Base-by-base conservation (phyloP, 2,329 filamentous ascomycete species). In the Metarhizium anisopliae region DNA sequence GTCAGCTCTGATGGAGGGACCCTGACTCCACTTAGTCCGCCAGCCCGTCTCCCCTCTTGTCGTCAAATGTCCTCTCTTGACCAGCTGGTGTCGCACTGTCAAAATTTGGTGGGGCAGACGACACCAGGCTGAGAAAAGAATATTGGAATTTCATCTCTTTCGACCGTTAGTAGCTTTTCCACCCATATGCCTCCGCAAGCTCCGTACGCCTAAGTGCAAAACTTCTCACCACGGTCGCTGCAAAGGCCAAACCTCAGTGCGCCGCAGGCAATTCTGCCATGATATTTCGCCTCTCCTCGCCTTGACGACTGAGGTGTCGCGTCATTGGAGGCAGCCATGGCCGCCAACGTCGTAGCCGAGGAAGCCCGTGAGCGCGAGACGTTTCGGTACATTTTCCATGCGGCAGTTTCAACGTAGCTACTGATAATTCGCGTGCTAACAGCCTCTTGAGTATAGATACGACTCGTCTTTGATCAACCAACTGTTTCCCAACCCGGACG, bases 381-480 rank as follows among this genome's bases (percentile, higher is more conserved):
- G 6, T 56, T 50, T 42, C 25, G 55, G 55, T 56, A 45, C 38
- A 40, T 50, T 20, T 29, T 38, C 18, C 25, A 25, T 16, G 7
- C 4, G 4, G n/a, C 14, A 1, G 14, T 38, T 43, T 30, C 45
- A 16, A 6, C 45, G 6, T 49, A 20, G 20, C 20, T n/a, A 18
- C 16, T 16, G 7, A 25, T 10, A 30, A 13, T 30, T 30, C 25
- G 30, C 13, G 4, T 14, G 20, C 45, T 49, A 30, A 49, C 25
- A 6, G 14, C 18, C 7, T 18, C 6, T 49, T 30, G 25, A 29
- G 25, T 20, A 14, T 47, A 56, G 55, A 47, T 56, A 56, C 30
- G 55, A 56, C n/a, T 53, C 55, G n/a, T 53, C 55, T 35, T 45
- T 56, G 29, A 53, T 53, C 55, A 56, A 56, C 32, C 35, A 53